Evolutionary conservation across 2,329 filamentous ascomycete genomes (phyloP).

Genomic region (Botrytis deweyae): DNA sequence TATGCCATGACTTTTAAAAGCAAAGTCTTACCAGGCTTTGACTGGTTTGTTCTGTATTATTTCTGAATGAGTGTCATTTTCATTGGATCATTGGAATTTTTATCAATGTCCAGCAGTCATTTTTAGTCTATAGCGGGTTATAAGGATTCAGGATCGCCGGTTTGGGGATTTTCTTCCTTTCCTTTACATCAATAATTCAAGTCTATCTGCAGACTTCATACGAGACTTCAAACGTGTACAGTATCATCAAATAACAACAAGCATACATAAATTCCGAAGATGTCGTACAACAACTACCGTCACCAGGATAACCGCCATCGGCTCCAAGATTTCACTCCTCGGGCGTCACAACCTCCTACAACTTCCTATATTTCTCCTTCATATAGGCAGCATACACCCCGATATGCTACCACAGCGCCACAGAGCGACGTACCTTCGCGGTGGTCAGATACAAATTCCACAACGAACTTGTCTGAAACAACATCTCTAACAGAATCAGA

Average conservation of each 20-base stretch:
- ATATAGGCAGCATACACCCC: background rate
- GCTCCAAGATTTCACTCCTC: background rate
- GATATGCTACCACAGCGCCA: background rate
- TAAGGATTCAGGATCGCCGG: background rate
- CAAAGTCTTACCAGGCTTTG: background rate
- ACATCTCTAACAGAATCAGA: background rate
- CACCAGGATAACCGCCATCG: background rate
- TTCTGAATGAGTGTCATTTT: accelerated
- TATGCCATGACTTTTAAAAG: background rate
- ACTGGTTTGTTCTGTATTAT: background rate
- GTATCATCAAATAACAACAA: background rate
- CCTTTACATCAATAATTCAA: background rate
- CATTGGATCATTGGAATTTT: background rate
- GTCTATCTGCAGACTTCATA: background rate
- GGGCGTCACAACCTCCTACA: background rate
- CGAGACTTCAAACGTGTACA: background rate
- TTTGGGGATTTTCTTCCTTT: background rate
- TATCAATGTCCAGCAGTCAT: background rate
- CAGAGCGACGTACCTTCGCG: background rate
- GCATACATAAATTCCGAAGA: background rate
- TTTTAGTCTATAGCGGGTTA: background rate
- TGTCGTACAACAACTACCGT: background rate
- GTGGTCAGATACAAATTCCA: background rate
- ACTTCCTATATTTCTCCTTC: background rate
- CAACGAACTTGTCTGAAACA: background rate